Base-by-base conservation (phyloP, 2,329 filamentous ascomycete species). In the Monilinia laxa region DNA sequence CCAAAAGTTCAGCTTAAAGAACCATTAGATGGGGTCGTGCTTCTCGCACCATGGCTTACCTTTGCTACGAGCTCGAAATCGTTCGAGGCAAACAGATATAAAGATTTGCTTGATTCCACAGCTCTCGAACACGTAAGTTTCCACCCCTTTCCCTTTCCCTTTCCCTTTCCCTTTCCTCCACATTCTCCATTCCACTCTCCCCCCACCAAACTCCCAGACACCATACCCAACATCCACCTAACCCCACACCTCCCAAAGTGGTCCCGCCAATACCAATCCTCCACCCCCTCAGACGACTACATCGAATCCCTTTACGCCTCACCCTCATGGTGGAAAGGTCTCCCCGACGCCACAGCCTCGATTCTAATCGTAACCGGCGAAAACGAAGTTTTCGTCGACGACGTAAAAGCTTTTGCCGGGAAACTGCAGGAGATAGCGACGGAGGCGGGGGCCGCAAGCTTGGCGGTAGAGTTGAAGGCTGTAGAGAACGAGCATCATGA, bases 1-100 rank as follows among this genome's bases (percentile, higher is more conserved):
- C 74, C 79, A 0, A 74, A 77, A 0, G 67, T 87, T 25, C 65
- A 73, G 0, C 73, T 85, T 9, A 71, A 75, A 0, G 73, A 73
- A 3, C 80, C 79, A 11, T 76, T 88, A 20, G 80, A 80, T 2
- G 84, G 80, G 4, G 79, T 81, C 0, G 72, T 87, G 10, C 77
- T 87, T 9, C 81, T 89, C 65, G 83, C 81, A 0, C 86, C 87
- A 0, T 89, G 87, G 86, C 78, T 81, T 1, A 80, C 80, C 1
- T 82, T 88, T 68, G 77, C 79, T n/a, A 78, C 77, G 0, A 75
- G 80, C 23, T 80, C 80, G 35, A 74, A 77, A 0, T 79, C 79
- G 2, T 80, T 79, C 56, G 71, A 73, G 9, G 74, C 76, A 11
- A 86, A 87, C 66, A 77, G 77, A 3, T 77, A 80, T 31, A 83